Base-by-base conservation (phyloP, 2,329 filamentous ascomycete genomes). In the Colletotrichum sp. region DNA sequence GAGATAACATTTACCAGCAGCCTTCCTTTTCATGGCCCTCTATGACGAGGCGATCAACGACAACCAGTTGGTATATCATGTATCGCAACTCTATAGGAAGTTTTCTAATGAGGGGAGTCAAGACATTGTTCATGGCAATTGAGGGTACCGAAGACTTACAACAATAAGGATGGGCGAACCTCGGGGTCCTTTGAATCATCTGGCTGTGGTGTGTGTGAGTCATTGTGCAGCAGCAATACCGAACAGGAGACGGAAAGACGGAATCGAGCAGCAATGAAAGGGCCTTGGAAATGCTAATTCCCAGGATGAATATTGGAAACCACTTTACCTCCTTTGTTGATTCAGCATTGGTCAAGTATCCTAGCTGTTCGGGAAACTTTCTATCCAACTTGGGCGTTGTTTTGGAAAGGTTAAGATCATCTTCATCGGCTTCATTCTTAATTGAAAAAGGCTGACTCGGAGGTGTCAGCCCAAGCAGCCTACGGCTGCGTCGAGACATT, bases 301-400 rank as follows among this genome's bases (percentile, higher is more conserved):
- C 18, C 9, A n/a, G 1, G 38, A 48, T n/a, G 38, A 48, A n/a
- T 4, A 1, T 48, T 48, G 18, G 38, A 12, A n/a, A n/a, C 5
- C 9, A 48, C 18, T n/a, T 12, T n/a, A 48, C 38, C 38, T 48
- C 18, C 18, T 48, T 48, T n/a, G 18, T 6, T n/a, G 1, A n/a
- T 48, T 48, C 9, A 21, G 18, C 18, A n/a, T 21, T 48, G 38
- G 5, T 4, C 18, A n/a, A 48, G 38, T 3, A 4, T 12, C 9
- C 18, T 48, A 12, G 6, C 1, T 48, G 38, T 12, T 48, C 1
- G 1, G 2, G 38, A 48, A 0, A 2, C 18, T 48, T 48, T n/a
- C 18, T 48, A 4, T 48, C 0, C 18, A 4, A n/a, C 38, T n/a
- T 48, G 0, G 18, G 2, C 38, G 5, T 21, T 48, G 18, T 1